Evolutionary conservation across 371 early-diverging fungal genomes (phyloP).

Genomic region (Lichtheimia corymbifera): DNA sequence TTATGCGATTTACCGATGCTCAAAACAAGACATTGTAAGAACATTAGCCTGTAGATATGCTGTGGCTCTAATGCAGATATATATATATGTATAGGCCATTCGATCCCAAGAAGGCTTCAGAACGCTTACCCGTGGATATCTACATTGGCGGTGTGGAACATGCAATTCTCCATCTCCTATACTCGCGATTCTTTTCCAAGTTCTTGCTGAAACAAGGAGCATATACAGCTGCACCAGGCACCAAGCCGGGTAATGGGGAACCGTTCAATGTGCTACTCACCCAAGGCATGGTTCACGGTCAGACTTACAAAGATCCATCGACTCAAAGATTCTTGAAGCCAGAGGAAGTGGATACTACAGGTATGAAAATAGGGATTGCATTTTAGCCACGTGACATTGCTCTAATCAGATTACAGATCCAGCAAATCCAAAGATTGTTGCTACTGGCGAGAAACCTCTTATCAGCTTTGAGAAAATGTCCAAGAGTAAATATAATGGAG

Average conservation of each 20-base stretch:
- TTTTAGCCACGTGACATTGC: too few relatives aligned
- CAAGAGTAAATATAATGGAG: constrained; percentile 94
- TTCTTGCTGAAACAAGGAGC: constrained; percentile 66
- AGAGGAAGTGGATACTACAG: constrained; percentile 69
- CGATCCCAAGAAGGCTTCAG: constrained; percentile 55
- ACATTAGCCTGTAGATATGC: too few relatives aligned
- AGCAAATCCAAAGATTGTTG: constrained; percentile 56
- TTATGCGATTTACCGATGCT: constrained; percentile 81
- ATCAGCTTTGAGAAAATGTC: constrained; percentile 93
- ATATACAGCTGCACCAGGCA: constrained; percentile 32
- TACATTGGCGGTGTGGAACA: constrained; percentile 97
- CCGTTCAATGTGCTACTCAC: constrained; percentile 87
- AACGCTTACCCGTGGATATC: constrained; percentile 82
- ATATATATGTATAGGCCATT: constrained; percentile 51
- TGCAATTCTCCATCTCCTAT: constrained; percentile 91
- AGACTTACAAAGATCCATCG: constrained; percentile 76
- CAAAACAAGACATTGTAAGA: constrained; percentile 58
- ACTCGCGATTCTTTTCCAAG: constrained; percentile 90
- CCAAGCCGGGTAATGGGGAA: constrained; percentile 66
- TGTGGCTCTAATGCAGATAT: too few relatives aligned
- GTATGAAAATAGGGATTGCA: constrained; percentile 21
- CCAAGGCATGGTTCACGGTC: constrained; percentile 95
- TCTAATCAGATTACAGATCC: constrained; percentile 31
- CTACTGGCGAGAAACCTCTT: constrained; percentile 62
- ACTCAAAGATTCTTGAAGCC: constrained; percentile 82